Evolutionary conservation across 129 eudicot species (phyloP), one percentile per base, ranked within the genome.

Genomic region (Escallonia rubra): DNA sequence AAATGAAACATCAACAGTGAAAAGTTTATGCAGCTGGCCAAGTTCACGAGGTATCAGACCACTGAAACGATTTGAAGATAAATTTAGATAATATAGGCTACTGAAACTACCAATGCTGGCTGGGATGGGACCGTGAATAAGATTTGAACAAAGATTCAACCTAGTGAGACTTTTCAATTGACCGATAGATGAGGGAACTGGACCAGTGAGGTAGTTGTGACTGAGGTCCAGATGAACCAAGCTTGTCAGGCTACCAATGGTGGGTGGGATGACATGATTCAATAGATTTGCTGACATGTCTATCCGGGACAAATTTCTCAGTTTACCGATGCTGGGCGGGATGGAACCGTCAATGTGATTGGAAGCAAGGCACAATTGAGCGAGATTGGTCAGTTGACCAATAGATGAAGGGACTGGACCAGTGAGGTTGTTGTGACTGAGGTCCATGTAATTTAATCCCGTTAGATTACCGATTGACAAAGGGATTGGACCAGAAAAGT

Each of bases 341-440:
- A 56, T 56, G 72, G 13, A 39, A 6, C 72, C 61, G 41, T 23
- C 12, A 48, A 66, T 4, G 9, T 40, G 8, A 41, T 66, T 66
- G n/a, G 43, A 6, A 43, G 11, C 5, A 15, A 68, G 50, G 41
- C 41, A 10, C 60, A 68, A 8, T 4, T 15, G 7, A 12, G 14
- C 42, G 1, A 68, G 54, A 16, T 11, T 8, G 43, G 38, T 13
- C 14, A 23, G 1, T 23, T 23, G 34, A 23, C 34, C 34, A 23
- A 23, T 0, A 23, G 34, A 23, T 23, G 34, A 23, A 1, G 34
- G 34, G 1, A 23, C 1, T 23, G 34, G 34, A 23, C 34, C 34
- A 23, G 34, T 23, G 34, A 23, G 34, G 34, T 23, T 0, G 34
- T 23, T 23, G 34, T 23, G 34, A 1, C 34, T 23, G 34, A 23